phyloP scores from a whole-genome alignment of 202 grass and related monocot species.

The Zizania palustris region DNA sequence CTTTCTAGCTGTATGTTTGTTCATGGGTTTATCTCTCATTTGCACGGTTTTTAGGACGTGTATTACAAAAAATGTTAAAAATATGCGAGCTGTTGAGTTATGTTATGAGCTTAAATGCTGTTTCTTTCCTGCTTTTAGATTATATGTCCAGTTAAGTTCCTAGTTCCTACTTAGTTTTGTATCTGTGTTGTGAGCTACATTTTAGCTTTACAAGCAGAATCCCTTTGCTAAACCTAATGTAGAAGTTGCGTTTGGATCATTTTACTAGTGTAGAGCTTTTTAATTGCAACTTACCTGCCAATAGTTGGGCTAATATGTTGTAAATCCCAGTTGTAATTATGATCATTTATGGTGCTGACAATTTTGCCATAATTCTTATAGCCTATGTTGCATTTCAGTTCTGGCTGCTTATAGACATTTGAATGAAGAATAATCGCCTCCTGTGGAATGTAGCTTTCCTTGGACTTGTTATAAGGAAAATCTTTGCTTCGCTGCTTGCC shows the following conservation, averaged over 20 bases:
- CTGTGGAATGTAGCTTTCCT: neutral
- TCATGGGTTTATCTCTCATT: neutral
- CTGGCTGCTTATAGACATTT: neutral
- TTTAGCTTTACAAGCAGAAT: neutral
- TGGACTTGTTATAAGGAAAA: neutral
- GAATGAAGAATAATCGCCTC: neutral
- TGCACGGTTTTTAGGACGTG: neutral
- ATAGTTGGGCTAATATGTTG: neutral
- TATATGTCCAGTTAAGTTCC: neutral
- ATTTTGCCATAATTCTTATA: neutral
- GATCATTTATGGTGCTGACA: neutral
- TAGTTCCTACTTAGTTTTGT: neutral
- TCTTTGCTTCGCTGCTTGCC: neutral
- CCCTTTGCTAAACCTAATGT: neutral
- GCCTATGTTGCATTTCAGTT: neutral
- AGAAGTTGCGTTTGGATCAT: too few relatives aligned
- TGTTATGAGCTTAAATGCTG: neutral
- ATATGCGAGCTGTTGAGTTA: neutral
- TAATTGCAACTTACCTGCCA: neutral
- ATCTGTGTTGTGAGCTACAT: neutral
- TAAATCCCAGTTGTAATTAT: neutral
- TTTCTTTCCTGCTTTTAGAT: neutral
- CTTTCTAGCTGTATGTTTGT: slow-evolving; percentile 1
- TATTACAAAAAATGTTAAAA: neutral
- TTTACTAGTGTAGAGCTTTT: neutral